Conservation (phyloP, 192 early-diverging fungal species). For the Coemansia aciculifera region DNA sequence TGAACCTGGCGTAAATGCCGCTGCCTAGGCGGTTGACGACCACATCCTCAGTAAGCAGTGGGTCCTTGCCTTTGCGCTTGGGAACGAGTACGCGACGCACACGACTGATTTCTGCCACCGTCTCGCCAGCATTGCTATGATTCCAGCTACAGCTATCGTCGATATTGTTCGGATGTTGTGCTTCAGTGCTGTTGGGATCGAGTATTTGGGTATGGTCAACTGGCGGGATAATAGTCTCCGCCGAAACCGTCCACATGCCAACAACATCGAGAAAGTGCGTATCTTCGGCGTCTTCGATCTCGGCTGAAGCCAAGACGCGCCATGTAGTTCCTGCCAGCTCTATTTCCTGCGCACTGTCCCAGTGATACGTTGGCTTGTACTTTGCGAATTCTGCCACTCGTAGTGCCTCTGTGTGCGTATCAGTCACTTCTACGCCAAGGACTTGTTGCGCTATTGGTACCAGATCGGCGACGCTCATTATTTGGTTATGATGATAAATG, state of each 20-base stretch:
- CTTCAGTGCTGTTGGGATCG: background rate
- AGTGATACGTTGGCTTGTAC: conserved; percentile 37
- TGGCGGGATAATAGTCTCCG: conserved; percentile 64
- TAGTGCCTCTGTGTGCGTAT: conserved; percentile 31
- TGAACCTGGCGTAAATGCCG: conserved; percentile 31
- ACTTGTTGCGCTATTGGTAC: background rate
- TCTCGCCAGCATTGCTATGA: background rate
- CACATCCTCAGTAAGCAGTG: conserved; percentile 34
- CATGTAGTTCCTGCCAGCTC: conserved; percentile 14
- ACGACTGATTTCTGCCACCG: conserved; percentile 4
- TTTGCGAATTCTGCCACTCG: conserved; percentile 48
- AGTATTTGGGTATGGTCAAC: conserved; percentile 55
- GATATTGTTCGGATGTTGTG: no score
- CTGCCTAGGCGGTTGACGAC: conserved; percentile 12
- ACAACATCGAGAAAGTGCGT: conserved; percentile 42
- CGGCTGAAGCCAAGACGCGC: conserved; percentile 31
- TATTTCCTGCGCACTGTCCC: conserved; percentile 14
- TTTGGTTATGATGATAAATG: background rate
- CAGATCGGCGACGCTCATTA: background rate
- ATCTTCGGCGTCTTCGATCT: conserved; percentile 36
- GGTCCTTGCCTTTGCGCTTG: conserved; percentile 50
- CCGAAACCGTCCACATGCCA: conserved; percentile 62
- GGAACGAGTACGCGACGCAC: conserved; percentile 37
- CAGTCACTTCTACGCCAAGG: conserved; percentile 33
- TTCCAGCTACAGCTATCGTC: background rate